Evolutionary conservation across 371 early-diverging fungal genomes (phyloP).

Genomic region (Syncephalastrum sp.): DNA sequence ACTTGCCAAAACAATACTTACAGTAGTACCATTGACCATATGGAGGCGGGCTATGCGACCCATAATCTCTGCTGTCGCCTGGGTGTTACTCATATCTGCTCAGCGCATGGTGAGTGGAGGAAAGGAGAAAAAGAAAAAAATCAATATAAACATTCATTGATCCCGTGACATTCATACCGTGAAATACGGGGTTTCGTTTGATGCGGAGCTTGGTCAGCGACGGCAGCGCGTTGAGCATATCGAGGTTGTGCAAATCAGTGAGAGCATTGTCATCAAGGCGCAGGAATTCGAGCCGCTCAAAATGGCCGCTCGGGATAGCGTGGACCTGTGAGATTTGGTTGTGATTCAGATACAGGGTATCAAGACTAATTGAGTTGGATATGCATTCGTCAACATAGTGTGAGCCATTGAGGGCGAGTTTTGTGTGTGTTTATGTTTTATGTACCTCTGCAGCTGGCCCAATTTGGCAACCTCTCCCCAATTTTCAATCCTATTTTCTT

Average conservation of each 20-base stretch:
- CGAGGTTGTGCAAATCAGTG: conserved; percentile 38
- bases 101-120: conserved; percentile 11
- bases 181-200: conserved; percentile 52
- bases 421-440: neutral
- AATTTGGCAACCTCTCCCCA: conserved; percentile 59
- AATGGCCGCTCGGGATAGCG: conserved; percentile 10
- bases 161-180: conserved; percentile 16
- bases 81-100: conserved; percentile 12
- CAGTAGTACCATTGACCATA: conserved; percentile 42
- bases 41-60: conserved; percentile 33
- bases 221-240: conserved; percentile 43
- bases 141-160: neutral
- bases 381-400: no score
- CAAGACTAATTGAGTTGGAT: conserved; percentile 23
- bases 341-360: conserved; percentile 44
- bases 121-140: neutral
- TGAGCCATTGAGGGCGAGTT: neutral
- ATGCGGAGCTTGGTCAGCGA: conserved; percentile 41
- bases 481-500: conserved; percentile 56
- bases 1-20: conserved; percentile 11
- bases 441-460: conserved; percentile 49
- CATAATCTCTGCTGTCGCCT: conserved; percentile 26
- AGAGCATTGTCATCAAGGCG: conserved; percentile 48
- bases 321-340: conserved; percentile 38
- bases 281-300: conserved; percentile 34